Base-by-base conservation (phyloP, 805 yeast species). In the Saccharomycopsis lassenensis region DNA sequence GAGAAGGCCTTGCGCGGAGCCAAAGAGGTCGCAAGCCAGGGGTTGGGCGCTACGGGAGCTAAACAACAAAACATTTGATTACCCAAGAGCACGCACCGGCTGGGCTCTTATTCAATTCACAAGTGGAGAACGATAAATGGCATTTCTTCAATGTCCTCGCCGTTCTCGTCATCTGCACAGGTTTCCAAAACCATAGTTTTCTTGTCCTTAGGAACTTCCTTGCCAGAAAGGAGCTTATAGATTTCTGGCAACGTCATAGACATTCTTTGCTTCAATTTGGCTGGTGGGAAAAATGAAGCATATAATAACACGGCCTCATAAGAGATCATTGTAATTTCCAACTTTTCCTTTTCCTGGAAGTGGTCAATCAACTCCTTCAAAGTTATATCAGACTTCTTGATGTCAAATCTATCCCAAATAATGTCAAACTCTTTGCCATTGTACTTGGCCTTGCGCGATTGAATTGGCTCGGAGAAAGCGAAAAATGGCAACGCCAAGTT, bases 401-500 rank as follows among this genome's bases (percentile, higher is more conserved):
- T 61, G 50, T 80, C 89, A 57, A 89, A 89, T 56, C 97, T 72
- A 52, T 85, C 95, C 98, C 98, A 91, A 50, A 89, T 85, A 58
- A 69, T 74, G 59, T 91, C 98, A 51, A 83, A 79, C 46, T 66
- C 67, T 54, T 79, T 82, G 41, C 59, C 70, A 50, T 86, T 86
- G 59, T 86, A 87, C 54, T 78, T 74, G 39, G 82, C 80, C 59
- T 82, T 77, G 31, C 81, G 72, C 25, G 95, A 84, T 32, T 77
- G 78, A 51, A 91, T 76, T 36, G 98, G 98, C 62, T 91, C 98
- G 7, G 95, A 84, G 56, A 91, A 91, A 5, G 95, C 97, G 54
- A 91, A 75, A 65, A 91, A 91, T 44, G 98, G 97, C 44, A 91
- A 69, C 2, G 95, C 95, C 59, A 91, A 65, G 55, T 85, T 85